phyloP scores from a whole-genome alignment of 371 early-diverging fungal genomes.

The Ordospora pajunii region DNA sequence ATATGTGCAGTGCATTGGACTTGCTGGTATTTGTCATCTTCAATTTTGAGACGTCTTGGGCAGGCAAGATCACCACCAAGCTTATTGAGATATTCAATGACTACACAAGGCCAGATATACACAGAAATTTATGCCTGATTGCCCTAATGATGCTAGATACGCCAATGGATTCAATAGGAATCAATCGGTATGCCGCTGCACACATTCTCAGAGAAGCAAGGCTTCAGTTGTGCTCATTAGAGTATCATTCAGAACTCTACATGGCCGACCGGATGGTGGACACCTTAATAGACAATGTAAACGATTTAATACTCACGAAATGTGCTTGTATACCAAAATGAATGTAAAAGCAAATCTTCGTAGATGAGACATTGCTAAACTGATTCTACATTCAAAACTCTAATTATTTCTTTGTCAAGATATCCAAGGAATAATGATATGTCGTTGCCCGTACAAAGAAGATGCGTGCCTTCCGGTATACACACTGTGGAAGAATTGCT shows the following conservation, averaged over 20 bases:
- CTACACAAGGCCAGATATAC: background rate
- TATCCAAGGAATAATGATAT: conserved; percentile 6
- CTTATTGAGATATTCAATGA: background rate
- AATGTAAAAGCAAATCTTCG: too few relatives aligned
- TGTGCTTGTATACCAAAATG: too few relatives aligned
- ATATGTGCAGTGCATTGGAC: background rate
- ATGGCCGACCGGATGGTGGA: background rate
- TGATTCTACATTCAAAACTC: too few relatives aligned
- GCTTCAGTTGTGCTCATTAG: background rate
- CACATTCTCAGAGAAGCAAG: conserved; percentile 1
- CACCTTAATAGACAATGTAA: background rate
- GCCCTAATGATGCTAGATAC: background rate
- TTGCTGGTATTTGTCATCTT: background rate
- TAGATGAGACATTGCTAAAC: too few relatives aligned
- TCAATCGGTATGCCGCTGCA: background rate
- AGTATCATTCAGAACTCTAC: background rate
- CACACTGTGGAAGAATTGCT: background rate
- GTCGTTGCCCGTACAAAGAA: background rate
- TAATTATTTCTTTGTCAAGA: background rate
- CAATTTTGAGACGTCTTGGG: background rate
- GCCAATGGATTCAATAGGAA: background rate
- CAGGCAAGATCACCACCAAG: background rate
- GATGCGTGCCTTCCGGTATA: conserved; percentile 39
- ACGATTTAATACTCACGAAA: background rate
- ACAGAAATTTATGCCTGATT: background rate